phyloP scores from a whole-genome alignment of 2,329 filamentous ascomycete species.

The Apiospora marii region DNA sequence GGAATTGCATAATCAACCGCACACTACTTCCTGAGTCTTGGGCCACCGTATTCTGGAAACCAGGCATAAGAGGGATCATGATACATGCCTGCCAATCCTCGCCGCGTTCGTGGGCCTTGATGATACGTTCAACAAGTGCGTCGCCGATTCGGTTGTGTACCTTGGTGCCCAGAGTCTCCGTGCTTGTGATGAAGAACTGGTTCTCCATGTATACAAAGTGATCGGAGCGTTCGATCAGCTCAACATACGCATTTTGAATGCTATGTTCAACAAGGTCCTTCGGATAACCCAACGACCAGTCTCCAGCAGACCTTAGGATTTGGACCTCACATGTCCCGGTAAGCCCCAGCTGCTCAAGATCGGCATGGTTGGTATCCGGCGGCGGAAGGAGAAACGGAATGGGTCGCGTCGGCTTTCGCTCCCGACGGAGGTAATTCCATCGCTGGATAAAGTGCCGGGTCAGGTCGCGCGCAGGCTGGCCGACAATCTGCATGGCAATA shows the following conservation, averaged over 20 bases:
- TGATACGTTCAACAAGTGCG: constrained; percentile 90
- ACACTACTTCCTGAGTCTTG: constrained; percentile 94
- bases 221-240: constrained; percentile 92
- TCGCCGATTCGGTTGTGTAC: constrained; percentile 95
- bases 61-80: constrained; percentile 95
- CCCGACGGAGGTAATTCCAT: constrained; percentile 96
- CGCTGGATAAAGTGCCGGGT: constrained; percentile 96
- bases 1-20: constrained; percentile 94
- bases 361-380: constrained; percentile 86
- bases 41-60: constrained; percentile 96
- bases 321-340: constrained; percentile 97
- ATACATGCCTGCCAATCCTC: constrained; percentile 93
- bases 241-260: constrained; percentile 94
- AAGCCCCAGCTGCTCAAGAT: constrained; percentile 86
- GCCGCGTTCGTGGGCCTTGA: constrained; percentile 80
- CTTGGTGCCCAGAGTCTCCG: constrained; percentile 83
- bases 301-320: constrained; percentile 86
- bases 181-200: constrained; percentile 96
- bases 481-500: constrained; percentile 96
- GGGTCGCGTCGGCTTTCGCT: constrained; percentile 90
- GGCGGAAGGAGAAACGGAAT: constrained; percentile 93
- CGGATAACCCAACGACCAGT: constrained; percentile 87
- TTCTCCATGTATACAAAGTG: constrained; percentile 99
- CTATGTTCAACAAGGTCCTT: constrained; percentile 84
- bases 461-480: constrained; percentile 91